A percentile compares a stretch with the other conserved stretches of the same genome.
These are phyloP conservation scores for Leccinum glutinopallens DNA, from an alignment of 1,284 basidiomycete genomes.

Conservation along the genomic window DNA sequence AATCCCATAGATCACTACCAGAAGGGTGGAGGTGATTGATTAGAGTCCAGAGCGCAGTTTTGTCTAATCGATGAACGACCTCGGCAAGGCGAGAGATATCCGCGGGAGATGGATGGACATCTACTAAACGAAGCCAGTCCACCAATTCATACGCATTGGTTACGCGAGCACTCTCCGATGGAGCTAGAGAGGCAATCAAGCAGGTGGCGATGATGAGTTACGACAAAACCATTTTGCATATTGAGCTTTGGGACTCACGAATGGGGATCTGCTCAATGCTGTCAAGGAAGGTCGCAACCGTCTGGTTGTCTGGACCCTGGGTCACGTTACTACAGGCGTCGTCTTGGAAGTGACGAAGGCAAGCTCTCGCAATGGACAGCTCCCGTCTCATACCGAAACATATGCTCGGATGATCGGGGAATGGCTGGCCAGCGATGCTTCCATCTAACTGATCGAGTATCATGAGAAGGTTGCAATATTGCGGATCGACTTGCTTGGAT, in stretches of 20 bases:
- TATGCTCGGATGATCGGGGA: conserved; percentile 41
- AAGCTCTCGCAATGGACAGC: conserved; percentile 39
- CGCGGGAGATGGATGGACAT: conserved; percentile 35
- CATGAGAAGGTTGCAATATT: conserved; percentile 40
- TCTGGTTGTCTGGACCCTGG: conserved; percentile 15
- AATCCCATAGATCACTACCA: conserved; percentile 45
- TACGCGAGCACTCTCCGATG: conserved; percentile 35
- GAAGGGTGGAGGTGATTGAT: conserved; percentile 46
- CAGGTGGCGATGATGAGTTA: background rate
- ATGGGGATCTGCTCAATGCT: conserved; percentile 41
- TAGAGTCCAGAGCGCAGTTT: conserved; percentile 46
- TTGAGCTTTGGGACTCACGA: conserved; percentile 39
- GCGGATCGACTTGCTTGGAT: conserved; percentile 47
- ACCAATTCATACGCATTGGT: conserved; percentile 54
- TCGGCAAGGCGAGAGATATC: conserved; percentile 45
- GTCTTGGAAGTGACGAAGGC: conserved; percentile 32
- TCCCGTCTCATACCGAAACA: conserved; percentile 50
- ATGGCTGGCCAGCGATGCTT: conserved; percentile 32
- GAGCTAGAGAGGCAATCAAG: conserved; percentile 34
- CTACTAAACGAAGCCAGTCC: conserved; percentile 57
- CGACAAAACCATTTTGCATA: background rate
- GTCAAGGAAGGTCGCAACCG: conserved; percentile 44
- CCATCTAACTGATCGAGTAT: conserved; percentile 43
- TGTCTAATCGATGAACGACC: conserved; percentile 45
- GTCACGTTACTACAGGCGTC: conserved; percentile 7